Percentiles rank a stretch among this genome's conserved stretches.
Conservation (phyloP, 345 rosid species). For the Camelina laxa region DNA sequence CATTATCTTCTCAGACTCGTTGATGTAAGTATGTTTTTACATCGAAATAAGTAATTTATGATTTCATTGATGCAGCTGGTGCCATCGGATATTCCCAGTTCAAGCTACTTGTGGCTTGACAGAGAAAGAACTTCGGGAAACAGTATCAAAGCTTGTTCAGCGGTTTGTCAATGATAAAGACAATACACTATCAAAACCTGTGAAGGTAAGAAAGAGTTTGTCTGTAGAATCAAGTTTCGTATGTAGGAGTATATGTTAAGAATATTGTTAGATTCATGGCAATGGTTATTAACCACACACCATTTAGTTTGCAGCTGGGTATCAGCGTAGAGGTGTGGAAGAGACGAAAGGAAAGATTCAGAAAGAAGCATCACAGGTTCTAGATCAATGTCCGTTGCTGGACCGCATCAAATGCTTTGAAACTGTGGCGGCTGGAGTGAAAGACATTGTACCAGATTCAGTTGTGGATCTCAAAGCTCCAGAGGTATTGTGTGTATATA, state of each 20-base stretch:
- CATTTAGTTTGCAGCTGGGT: constrained; percentile 87
- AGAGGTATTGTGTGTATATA: constrained; percentile 52
- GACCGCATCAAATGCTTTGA: constrained; percentile 81
- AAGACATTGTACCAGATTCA: constrained; percentile 76
- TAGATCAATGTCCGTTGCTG: constrained; percentile 55
- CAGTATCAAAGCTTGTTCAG: constrained; percentile 76
- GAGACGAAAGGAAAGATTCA: constrained; percentile 54
- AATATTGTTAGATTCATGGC: neutral
- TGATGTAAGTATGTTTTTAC: constrained; percentile 11
- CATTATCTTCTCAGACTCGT: constrained; percentile 12
- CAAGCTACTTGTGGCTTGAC: constrained; percentile 83
- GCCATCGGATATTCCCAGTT: constrained; percentile 91
- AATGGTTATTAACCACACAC: neutral
- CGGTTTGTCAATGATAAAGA: constrained; percentile 60
- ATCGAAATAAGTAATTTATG: constrained; percentile 16
- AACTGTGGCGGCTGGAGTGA: constrained; percentile 80
- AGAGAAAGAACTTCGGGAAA: constrained; percentile 69
- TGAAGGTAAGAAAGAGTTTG: constrained; percentile 58
- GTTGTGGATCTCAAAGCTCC: constrained; percentile 86
- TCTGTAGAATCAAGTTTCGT: neutral
- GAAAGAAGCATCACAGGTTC: constrained; percentile 49
- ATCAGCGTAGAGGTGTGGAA: constrained; percentile 83
- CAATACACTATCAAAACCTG: constrained; percentile 51
- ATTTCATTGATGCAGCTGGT: constrained; percentile 71
- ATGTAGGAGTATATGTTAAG: neutral